Base-by-base conservation (phyloP, 2,329 filamentous ascomycete genomes). In the Trichoderma aggressivum region DNA sequence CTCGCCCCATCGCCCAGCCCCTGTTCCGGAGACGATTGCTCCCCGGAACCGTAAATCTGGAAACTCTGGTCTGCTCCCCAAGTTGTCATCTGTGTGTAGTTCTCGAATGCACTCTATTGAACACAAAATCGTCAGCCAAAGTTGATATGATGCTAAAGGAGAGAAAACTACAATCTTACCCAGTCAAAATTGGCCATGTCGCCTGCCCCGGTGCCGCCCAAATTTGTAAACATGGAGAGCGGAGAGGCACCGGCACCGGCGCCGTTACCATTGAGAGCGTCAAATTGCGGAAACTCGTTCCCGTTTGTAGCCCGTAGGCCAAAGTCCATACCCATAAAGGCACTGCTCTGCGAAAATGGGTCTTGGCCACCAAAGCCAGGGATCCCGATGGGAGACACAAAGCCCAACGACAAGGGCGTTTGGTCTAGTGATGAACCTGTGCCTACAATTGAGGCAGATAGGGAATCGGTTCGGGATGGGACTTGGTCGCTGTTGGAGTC, bases 121-220 rank as follows among this genome's bases (percentile, higher is more conserved):
- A 24, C 14, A 50, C 30, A 5, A 11, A 74, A 14, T 47, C 8
- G 39, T 81, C 72, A 83, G 79, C 70, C 70, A 71, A 6, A 26
- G 60, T 56, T 47, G 12, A 32, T 53, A 5, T 34, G 6, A 53
- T 28, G 14, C 5, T 58, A 8, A 10, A 8, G 1, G 24, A 59
- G 21, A 53, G 47, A 18, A 10, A 16, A 47, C 11, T 32, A 2
- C 12, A 59, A 60, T 76, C 86, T 78, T 82, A 89, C 87, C 87
- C 87, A 89, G 79, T 89, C 87, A 76, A 89, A 87, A 62, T 85
- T 87, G 56, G 82, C 81, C 63, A 88, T 80, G 47, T 86, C 85
- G 76, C 85, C 73, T 10, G 76, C 76, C 34, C 74, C 69, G 12
- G 75, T 74, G 64, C 74, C 78, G 21, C 81, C 80, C 69, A 86